phyloP scores from a whole-genome alignment of 768 basidiomycete species.

The Lentinula sp. region DNA sequence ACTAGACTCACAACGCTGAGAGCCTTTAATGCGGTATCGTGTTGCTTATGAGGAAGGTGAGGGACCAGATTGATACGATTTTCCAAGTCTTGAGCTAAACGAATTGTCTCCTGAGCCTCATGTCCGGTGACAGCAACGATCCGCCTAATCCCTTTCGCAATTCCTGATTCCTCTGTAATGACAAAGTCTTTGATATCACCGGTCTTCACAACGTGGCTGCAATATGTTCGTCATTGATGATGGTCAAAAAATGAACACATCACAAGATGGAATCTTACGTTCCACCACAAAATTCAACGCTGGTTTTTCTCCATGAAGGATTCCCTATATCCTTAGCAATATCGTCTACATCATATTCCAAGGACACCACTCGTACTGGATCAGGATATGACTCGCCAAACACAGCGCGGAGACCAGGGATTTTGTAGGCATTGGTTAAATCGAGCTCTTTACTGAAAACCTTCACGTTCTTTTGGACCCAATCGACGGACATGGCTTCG shows the following conservation, averaged over 20 bases:
- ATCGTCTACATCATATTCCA: conserved; percentile 85
- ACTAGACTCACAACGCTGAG: conserved; percentile 57
- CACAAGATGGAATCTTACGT: conserved; percentile 54
- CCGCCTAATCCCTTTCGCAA: conserved; percentile 95
- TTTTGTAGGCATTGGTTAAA: conserved; percentile 71
- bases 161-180: conserved; percentile 92
- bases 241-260: neutral
- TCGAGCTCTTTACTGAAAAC: conserved; percentile 87
- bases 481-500: conserved; percentile 77
- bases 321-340: conserved; percentile 82
- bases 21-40: conserved; percentile 83
- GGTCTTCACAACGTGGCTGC: conserved; percentile 89
- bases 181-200: conserved; percentile 97
- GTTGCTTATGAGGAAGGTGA: conserved; percentile 60
- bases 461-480: conserved; percentile 85
- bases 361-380: conserved; percentile 90
- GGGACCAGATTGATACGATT: conserved; percentile 60
- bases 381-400: conserved; percentile 98
- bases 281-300: conserved; percentile 97
- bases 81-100: conserved; percentile 57
- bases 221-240: neutral
- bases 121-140: conserved; percentile 93
- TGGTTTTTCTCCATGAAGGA: conserved; percentile 86
- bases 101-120: conserved; percentile 80
- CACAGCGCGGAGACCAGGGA: conserved; percentile 92